Evolutionary conservation across 768 basidiomycete genomes (phyloP).

Genomic region (Omphalotus guepiniiformis): DNA sequence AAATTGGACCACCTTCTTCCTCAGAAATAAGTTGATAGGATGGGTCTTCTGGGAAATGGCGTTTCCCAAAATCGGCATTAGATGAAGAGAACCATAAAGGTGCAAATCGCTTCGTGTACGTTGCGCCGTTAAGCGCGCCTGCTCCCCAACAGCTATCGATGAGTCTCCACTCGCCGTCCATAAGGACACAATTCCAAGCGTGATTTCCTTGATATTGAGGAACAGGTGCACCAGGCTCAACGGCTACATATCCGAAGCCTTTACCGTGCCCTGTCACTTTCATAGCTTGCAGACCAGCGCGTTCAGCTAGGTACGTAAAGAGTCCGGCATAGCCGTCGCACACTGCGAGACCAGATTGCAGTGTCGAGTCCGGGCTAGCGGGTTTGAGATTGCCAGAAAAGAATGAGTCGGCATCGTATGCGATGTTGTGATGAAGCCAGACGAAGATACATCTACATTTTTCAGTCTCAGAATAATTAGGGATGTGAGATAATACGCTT

Average conservation of each 20-base stretch:
- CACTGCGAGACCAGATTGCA: constrained; percentile 41
- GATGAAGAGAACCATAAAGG: constrained; percentile 39
- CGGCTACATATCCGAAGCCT: constrained; percentile 36
- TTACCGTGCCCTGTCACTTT: constrained; percentile 45
- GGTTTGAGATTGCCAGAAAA: constrained; percentile 36
- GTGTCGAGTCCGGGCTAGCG: constrained; percentile 33
- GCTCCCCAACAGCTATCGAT: constrained; percentile 48
- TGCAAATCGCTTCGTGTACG: constrained; percentile 31
- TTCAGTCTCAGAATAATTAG: constrained; percentile 36
- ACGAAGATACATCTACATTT: constrained; percentile 44
- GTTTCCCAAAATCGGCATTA: constrained; percentile 37
- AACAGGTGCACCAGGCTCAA: constrained; percentile 26
- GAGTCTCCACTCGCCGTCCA: constrained; percentile 43
- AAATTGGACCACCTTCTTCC: constrained; percentile 32
- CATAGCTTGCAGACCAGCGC: constrained; percentile 34
- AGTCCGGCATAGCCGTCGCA: constrained; percentile 48
- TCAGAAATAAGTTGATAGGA: constrained; percentile 37
- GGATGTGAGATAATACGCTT: too few species aligned
- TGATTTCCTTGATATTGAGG: constrained; percentile 38
- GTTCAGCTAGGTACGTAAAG: constrained; percentile 35
- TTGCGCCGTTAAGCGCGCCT: constrained; percentile 32
- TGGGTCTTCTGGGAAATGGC: constrained; percentile 42
- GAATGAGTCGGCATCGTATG: constrained; percentile 37
- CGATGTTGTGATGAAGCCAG: constrained; percentile 45
- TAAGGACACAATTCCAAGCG: constrained; percentile 44